Evolutionary conservation across 2,329 filamentous ascomycete genomes (phyloP).

Genomic region (Lasiodiplodia hormozganensis): DNA sequence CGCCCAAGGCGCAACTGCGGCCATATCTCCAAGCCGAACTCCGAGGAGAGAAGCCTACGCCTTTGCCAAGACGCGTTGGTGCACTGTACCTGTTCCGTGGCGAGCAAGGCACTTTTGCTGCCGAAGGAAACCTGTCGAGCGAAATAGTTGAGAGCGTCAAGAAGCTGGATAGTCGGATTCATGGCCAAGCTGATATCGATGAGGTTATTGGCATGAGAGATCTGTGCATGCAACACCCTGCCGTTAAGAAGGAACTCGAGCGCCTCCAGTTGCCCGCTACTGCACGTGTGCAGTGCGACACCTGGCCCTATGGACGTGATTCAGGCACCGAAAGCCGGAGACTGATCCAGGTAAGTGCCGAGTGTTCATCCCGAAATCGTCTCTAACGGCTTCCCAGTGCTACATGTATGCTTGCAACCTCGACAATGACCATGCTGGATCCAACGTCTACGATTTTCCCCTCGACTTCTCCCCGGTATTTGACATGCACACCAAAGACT

Average conservation of each 20-base stretch:
- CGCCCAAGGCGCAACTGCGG: slow-evolving; percentile 57
- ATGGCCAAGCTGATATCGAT: slow-evolving; percentile 59
- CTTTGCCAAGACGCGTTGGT: slow-evolving; percentile 47
- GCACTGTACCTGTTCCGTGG: slow-evolving; percentile 47
- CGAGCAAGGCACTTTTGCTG: slow-evolving; percentile 45
- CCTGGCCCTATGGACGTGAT: slow-evolving; percentile 12
- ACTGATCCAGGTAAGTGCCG: background rate
- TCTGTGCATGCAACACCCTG: slow-evolving; percentile 15
- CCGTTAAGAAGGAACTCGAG: slow-evolving; percentile 14
- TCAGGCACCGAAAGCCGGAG: background rate
- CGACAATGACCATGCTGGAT: slow-evolving; percentile 48
- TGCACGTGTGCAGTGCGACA: slow-evolving; percentile 10
- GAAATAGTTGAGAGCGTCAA: slow-evolving; percentile 38
- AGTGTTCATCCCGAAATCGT: background rate
- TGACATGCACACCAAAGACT: slow-evolving; percentile 58
- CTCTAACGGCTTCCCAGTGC: slow-evolving; percentile 37
- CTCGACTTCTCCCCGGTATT: slow-evolving; percentile 61
- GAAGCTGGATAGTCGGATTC: slow-evolving; percentile 53
- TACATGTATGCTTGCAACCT: slow-evolving; percentile 49
- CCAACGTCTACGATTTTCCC: slow-evolving; percentile 66
- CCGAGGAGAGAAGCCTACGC: slow-evolving; percentile 33
- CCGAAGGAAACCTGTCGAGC: slow-evolving; percentile 40
- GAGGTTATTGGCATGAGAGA: slow-evolving; percentile 49
- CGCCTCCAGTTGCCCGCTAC: background rate
- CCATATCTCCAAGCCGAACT: slow-evolving; percentile 55